Percentiles rank a stretch among this genome's conserved stretches.
phyloP scores from a whole-genome alignment of 2,329 filamentous ascomycete genomes.

The Xylariaceae sp. region DNA sequence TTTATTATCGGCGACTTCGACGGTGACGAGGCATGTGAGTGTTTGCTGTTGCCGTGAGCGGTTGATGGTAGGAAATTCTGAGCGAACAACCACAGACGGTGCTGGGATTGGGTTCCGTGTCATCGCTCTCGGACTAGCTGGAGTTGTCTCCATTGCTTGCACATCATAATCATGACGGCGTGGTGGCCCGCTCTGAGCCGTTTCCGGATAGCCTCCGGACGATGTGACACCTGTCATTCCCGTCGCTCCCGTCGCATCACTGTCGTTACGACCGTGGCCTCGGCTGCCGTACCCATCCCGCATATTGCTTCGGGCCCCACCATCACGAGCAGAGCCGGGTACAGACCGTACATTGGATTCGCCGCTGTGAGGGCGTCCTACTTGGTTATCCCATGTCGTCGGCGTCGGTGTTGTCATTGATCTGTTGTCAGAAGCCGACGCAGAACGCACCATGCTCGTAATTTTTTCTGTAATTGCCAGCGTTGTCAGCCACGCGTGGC shows the following conservation, averaged over 20 bases:
- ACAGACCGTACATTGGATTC: slow-evolving; percentile 29
- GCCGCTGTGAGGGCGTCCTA: slow-evolving; percentile 51
- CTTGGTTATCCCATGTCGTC: slow-evolving; percentile 64
- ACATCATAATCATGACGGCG: slow-evolving; percentile 92
- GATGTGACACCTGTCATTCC: slow-evolving; percentile 48
- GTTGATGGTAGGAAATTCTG: slow-evolving; percentile 92
- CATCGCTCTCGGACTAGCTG: slow-evolving; percentile 67
- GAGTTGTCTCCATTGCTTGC: slow-evolving; percentile 88
- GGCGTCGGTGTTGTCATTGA: slow-evolving; percentile 51
- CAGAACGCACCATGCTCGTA: slow-evolving; percentile 84
- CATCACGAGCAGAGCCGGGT: slow-evolving; percentile 28
- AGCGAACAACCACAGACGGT: slow-evolving; percentile 88
- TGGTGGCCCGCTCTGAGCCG: slow-evolving; percentile 63
- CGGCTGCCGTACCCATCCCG: slow-evolving; percentile 46
- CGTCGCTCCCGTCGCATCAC: slow-evolving; percentile 60
- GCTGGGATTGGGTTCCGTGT: slow-evolving; percentile 84
- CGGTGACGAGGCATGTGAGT: slow-evolving; percentile 86
- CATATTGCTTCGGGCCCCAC: slow-evolving; percentile 32
- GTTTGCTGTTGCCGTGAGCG: slow-evolving; percentile 92
- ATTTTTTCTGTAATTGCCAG: slow-evolving; percentile 70
- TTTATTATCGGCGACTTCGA: slow-evolving; percentile 89
- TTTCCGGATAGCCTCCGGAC: slow-evolving; percentile 75
- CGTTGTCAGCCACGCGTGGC: slow-evolving; percentile 16
- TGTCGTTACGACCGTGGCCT: slow-evolving; percentile 72
- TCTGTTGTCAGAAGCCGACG: slow-evolving; percentile 62